A percentile compares a stretch with the other conserved stretches of the same genome.
Conservation (phyloP, 768 basidiomycete genomes). For the Imleria badia region DNA sequence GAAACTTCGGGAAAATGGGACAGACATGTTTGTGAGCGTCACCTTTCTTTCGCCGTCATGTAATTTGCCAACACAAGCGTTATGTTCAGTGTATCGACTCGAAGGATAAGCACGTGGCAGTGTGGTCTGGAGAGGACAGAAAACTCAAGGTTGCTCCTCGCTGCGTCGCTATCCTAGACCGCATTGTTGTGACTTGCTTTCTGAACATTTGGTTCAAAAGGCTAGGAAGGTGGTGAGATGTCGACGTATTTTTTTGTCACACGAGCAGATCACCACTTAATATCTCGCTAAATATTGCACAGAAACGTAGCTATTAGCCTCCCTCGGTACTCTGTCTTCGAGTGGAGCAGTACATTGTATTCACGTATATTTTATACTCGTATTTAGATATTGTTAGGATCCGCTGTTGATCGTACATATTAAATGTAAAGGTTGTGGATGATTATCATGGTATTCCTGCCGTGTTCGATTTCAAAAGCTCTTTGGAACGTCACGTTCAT, state of each 20-base stretch:
- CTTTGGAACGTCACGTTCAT: background rate
- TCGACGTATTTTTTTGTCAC: background rate
- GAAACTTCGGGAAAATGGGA: slow-evolving; percentile 46
- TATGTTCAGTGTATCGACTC: slow-evolving; percentile 48
- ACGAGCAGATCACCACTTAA: background rate
- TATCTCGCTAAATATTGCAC: slow-evolving; percentile 5
- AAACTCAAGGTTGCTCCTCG: slow-evolving; percentile 42
- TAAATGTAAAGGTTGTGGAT: background rate
- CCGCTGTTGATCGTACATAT: background rate
- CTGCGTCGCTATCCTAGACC: slow-evolving; percentile 44
- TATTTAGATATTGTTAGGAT: slow-evolving; percentile 9
- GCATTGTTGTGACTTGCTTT: slow-evolving; percentile 53
- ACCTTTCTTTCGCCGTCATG: background rate
- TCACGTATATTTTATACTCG: slow-evolving; percentile 20
- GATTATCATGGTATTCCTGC: no score
- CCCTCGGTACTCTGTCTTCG: background rate
- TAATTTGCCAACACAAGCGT: background rate
- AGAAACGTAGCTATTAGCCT: background rate
- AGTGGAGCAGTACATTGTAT: slow-evolving; percentile 11
- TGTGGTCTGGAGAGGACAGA: slow-evolving; percentile 41
- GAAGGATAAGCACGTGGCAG: slow-evolving; percentile 47
- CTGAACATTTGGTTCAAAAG: slow-evolving; percentile 51
- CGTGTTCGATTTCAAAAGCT: background rate
- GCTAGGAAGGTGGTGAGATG: slow-evolving; percentile 42
- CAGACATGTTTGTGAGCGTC: slow-evolving; percentile 45